phyloP scores from a whole-genome alignment of 2,329 filamentous ascomycete genomes.

The Chrysoporthe austroafricana region DNA sequence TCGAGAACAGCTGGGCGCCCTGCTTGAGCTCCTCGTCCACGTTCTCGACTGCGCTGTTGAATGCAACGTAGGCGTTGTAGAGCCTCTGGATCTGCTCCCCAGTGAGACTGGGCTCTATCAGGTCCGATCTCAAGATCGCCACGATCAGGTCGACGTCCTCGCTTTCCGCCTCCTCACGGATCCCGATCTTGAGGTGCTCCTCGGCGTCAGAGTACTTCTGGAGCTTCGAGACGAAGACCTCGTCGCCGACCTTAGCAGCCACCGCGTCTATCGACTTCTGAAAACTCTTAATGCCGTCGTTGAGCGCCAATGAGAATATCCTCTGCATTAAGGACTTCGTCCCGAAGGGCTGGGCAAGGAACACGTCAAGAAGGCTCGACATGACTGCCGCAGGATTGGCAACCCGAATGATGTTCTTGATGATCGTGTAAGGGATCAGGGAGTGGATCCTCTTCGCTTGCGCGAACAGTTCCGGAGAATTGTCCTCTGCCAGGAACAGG shows the following conservation, averaged over 20 bases:
- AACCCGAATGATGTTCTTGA: slow-evolving; percentile 97
- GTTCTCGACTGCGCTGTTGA: slow-evolving; percentile 93
- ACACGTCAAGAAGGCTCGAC: slow-evolving; percentile 92
- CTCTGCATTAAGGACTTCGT: slow-evolving; percentile 88
- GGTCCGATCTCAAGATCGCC: slow-evolving; percentile 78
- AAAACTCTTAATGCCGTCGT: slow-evolving; percentile 85
- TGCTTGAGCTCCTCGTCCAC: slow-evolving; percentile 85
- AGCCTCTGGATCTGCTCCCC: slow-evolving; percentile 79
- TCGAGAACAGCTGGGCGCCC: slow-evolving; percentile 89
- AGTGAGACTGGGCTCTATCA: slow-evolving; percentile 71
- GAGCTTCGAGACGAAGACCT: slow-evolving; percentile 78
- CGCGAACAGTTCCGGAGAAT: slow-evolving; percentile 93
- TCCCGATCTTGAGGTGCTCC: slow-evolving; percentile 72
- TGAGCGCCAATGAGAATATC: slow-evolving; percentile 89
- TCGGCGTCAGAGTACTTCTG: slow-evolving; percentile 76
- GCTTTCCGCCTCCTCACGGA: slow-evolving; percentile 72
- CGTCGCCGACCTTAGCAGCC: slow-evolving; percentile 77
- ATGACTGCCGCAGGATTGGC: slow-evolving; percentile 97
- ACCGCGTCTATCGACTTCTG: slow-evolving; percentile 86
- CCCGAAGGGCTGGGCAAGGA: slow-evolving; percentile 93
- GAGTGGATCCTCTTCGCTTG: slow-evolving; percentile 95
- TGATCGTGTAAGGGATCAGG: slow-evolving; percentile 85
- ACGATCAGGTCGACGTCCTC: slow-evolving; percentile 87
- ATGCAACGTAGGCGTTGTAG: slow-evolving; percentile 94
- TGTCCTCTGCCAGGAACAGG: slow-evolving; percentile 95